phyloP scores from a whole-genome alignment of 345 rosid species.

The Theobroma cacao region DNA sequence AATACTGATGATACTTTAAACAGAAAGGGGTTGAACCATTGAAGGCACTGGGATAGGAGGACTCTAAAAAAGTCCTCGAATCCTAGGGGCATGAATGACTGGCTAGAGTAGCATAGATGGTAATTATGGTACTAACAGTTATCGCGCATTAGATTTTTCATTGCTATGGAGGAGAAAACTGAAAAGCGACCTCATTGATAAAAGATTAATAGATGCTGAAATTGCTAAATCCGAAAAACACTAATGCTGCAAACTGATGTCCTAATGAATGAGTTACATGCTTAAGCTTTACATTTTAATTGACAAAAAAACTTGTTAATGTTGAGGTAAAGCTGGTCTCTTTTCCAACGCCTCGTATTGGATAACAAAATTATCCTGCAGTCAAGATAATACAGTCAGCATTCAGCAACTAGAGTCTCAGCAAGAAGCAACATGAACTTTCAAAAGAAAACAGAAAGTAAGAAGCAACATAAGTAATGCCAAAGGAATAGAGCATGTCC shows the following conservation, averaged over 20 bases:
- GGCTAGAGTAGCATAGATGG: not conserved
- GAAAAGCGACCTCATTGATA: not conserved
- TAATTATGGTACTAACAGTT: too few species aligned
- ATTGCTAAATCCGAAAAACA: conserved; percentile 22
- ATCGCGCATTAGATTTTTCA: not conserved
- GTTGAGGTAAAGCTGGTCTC: conserved; percentile 84
- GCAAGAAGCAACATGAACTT: too few species aligned
- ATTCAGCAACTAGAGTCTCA: not conserved
- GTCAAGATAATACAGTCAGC: conserved; percentile 10
- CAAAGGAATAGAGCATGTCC: conserved; percentile 10
- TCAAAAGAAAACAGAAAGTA: not conserved
- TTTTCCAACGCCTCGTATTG: conserved; percentile 83
- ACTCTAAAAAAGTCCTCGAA: not conserved
- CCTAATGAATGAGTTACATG: conserved; percentile 34
- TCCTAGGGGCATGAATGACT: not conserved
- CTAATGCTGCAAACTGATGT: conserved; percentile 29
- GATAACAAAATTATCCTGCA: conserved; percentile 84
- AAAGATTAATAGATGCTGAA: not conserved
- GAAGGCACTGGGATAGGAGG: too few species aligned
- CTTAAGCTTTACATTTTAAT: conserved; percentile 58
- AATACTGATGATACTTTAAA: too few species aligned
- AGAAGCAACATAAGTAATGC: not conserved
- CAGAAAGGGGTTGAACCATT: too few species aligned
- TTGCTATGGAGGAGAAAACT: not conserved
- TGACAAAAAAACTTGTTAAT: conserved; percentile 35